Percentiles rank a stretch among this genome's conserved stretches.
These are phyloP conservation scores for Cladosporium halotolerans DNA, from an alignment of 2,329 filamentous ascomycete species.

Conservation along the genomic window DNA sequence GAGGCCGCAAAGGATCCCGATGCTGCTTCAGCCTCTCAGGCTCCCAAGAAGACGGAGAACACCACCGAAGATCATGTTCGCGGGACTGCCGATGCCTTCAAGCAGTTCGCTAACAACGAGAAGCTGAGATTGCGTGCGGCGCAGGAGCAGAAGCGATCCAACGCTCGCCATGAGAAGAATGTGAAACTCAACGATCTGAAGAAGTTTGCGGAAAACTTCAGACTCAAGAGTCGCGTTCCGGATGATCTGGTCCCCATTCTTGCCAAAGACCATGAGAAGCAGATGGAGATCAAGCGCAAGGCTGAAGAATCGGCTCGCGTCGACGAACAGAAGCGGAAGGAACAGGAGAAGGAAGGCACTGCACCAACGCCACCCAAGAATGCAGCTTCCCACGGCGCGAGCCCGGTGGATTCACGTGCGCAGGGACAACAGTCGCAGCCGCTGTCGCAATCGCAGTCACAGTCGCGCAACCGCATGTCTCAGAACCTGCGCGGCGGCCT, in stretches of 20 bases:
- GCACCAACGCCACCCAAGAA: conserved; percentile 16
- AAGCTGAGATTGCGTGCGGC: conserved; percentile 53
- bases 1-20: neutral
- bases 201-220: conserved; percentile 91
- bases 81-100: conserved; percentile 57
- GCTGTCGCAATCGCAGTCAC: conserved; percentile 1
- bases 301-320: conserved; percentile 68
- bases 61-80: conserved; percentile 56
- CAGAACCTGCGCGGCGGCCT: conserved; percentile 9
- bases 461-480: conserved; percentile 8
- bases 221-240: conserved; percentile 86
- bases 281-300: conserved; percentile 86
- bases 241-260: conserved; percentile 89
- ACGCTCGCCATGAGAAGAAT: conserved; percentile 68
- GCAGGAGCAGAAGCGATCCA: conserved; percentile 49
- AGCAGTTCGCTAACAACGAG: conserved; percentile 56
- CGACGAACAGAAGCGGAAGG: conserved; percentile 42
- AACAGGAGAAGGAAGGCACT: conserved; percentile 21
- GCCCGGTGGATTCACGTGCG: conserved; percentile 6
- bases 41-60: conserved; percentile 36
- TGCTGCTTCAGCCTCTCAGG: neutral
- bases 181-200: conserved; percentile 90
- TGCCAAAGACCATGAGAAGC: conserved; percentile 92
- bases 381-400: conserved; percentile 5
- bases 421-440: neutral